Evolutionary conservation across 768 basidiomycete genomes (phyloP).

Genomic region (Boletus fagicola): DNA sequence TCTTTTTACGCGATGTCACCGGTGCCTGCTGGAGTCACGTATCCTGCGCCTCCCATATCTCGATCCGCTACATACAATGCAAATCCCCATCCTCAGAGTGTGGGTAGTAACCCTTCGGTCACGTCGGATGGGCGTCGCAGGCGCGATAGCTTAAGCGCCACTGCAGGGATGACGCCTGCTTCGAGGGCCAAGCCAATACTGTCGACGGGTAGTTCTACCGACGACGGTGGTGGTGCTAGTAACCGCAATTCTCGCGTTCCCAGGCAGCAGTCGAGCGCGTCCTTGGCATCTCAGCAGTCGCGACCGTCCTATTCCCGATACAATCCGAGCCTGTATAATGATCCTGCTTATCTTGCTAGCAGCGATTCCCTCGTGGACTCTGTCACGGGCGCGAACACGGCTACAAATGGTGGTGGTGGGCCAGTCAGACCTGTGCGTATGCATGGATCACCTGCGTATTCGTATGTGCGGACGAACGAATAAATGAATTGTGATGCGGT

Average conservation of each 20-base stretch:
- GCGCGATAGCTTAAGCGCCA: slow-evolving; percentile 21
- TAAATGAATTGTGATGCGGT: not conserved
- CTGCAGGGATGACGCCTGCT: slow-evolving; percentile 29
- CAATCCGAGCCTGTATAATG: slow-evolving; percentile 27
- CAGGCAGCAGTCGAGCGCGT: slow-evolving; percentile 27
- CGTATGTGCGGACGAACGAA: slow-evolving; percentile 20
- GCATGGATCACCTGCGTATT: slow-evolving; percentile 19
- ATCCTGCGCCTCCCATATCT: slow-evolving; percentile 30
- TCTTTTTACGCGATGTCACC: slow-evolving; percentile 28
- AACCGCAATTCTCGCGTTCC: slow-evolving; percentile 9
- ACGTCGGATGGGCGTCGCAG: slow-evolving; percentile 29
- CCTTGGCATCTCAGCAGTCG: slow-evolving; percentile 19
- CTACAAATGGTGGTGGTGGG: slow-evolving; percentile 23
- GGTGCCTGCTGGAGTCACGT: slow-evolving; percentile 25
- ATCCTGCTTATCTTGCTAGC: slow-evolving; percentile 26
- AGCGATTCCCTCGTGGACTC: slow-evolving; percentile 29
- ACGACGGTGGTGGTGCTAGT: slow-evolving; percentile 3
- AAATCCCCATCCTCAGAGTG: not conserved
- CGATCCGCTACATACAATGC: slow-evolving; percentile 20
- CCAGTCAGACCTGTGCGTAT: slow-evolving; percentile 20
- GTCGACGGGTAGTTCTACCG: slow-evolving; percentile 9
- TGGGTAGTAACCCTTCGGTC: slow-evolving; percentile 17
- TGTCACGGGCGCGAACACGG: slow-evolving; percentile 26
- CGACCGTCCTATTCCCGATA: slow-evolving; percentile 19
- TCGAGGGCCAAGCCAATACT: slow-evolving; percentile 13